Evolutionary conservation across 164 flowering plant species (phyloP), one percentile per base, ranked within the genome.

Genomic region (Sextonia rubra): DNA sequence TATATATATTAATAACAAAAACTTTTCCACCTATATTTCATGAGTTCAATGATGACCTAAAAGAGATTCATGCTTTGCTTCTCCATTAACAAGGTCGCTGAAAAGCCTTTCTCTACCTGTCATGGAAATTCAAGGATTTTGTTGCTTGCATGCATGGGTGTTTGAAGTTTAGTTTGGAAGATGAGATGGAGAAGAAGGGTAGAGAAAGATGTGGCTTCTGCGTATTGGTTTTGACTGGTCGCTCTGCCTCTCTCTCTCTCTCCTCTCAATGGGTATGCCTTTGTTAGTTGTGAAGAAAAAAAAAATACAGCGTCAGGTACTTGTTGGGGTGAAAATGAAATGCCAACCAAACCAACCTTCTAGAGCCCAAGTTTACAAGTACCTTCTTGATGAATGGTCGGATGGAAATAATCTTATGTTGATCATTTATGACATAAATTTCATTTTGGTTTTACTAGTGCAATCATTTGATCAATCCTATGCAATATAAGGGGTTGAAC

Each of bases 211-310:
- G 29, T 22, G 66, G 29, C 63, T 2, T 24, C 0, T 37, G 32
- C 70, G 71, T 74, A 17, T 52, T 71, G 64, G 69, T 55, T 80
- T 84, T 86, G 92, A 89, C 92, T 83, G 89, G 86, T 80, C 75
- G 90, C 77, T 89, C 81, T 77, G 86, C 86, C 23, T 62, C 64
- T 30, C 48, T 62, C 71, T 68, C 66, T 70, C 30, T 71, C 67
- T 48, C 70, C 14, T 7, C 64, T 30, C 17, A 7, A 26, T 7
- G 30, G 25, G n/a, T 32, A 26, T n/a, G 15, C 20, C 48, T 73
- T 72, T 12, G 73, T 44, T 71, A 56, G 30, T 14, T n/a, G 60
- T 60, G 7, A 14, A 70, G 12, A 56, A 30, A 30, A 30, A 69
- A 8, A 11, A n/a, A n/a, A n/a, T 48, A 52, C 27, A 22, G 44